A percentile compares a stretch with the other conserved stretches of the same genome.
These are phyloP conservation scores for Citrus medica DNA, from an alignment of 345 rosid species.

Conservation along the genomic window DNA sequence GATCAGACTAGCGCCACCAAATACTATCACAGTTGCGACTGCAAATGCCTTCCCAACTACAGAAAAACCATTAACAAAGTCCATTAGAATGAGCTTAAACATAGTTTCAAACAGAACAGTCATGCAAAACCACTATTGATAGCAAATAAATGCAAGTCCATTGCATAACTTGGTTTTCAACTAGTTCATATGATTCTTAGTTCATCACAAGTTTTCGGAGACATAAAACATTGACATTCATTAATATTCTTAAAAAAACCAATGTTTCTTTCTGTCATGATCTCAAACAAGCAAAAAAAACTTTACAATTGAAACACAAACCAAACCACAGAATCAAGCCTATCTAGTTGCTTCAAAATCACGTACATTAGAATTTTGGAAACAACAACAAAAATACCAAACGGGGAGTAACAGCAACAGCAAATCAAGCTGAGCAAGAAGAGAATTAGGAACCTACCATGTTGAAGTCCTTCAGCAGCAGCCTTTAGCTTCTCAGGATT, in stretches of 20 bases:
- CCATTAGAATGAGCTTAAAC: not conserved
- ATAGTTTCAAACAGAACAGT: not conserved
- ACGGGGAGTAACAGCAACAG: not conserved
- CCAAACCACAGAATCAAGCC: not conserved
- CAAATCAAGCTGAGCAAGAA: not conserved
- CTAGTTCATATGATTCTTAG: not conserved
- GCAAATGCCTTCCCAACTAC: constrained; percentile 88
- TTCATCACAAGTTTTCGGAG: not conserved
- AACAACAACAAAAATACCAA: not conserved
- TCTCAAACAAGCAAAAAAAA: not conserved
- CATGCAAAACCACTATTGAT: not conserved
- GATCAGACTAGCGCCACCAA: constrained; percentile 64
- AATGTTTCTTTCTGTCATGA: not conserved
- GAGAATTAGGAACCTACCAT: constrained; percentile 35
- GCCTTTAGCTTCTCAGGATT: constrained; percentile 80
- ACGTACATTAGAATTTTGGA: not conserved
- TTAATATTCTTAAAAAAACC: not conserved
- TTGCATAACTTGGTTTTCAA: not conserved
- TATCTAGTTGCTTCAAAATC: not conserved
- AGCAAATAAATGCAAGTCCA: not conserved
- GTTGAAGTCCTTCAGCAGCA: constrained; percentile 79
- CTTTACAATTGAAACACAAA: not conserved
- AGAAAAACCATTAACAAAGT: not conserved
- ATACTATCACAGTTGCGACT: constrained; percentile 64
- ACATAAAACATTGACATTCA: not conserved